Percentiles rank a stretch among this genome's conserved stretches.
These are phyloP conservation scores for Kernera saxatilis DNA, from an alignment of 345 rosid species.

Conservation along the genomic window DNA sequence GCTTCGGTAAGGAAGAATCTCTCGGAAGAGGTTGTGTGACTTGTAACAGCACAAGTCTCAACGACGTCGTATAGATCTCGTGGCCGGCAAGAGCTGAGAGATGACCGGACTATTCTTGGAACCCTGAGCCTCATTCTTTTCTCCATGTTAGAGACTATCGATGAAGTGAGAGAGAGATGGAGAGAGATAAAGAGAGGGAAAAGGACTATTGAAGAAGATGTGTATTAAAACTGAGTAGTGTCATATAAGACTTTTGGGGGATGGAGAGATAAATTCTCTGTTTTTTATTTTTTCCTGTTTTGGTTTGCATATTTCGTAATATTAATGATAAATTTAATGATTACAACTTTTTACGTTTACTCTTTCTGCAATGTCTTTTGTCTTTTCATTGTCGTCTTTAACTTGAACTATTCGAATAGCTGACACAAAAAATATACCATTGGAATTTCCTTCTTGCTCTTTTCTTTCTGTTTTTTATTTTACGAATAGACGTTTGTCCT, in stretches of 20 bases:
- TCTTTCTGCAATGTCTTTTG: slow-evolving; percentile 25
- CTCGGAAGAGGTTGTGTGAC: slow-evolving; percentile 15
- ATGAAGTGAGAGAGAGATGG: slow-evolving; percentile 7
- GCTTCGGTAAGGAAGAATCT: slow-evolving; percentile 10
- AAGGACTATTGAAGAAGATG: background rate
- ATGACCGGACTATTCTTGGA: slow-evolving; percentile 58
- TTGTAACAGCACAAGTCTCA: slow-evolving; percentile 30
- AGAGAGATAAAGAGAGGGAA: background rate
- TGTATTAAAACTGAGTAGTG: slow-evolving; percentile 4
- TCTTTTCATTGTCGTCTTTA: slow-evolving; percentile 29
- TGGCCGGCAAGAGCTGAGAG: slow-evolving; percentile 58
- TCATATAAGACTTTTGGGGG: slow-evolving; percentile 5
- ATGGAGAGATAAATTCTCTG: slow-evolving; percentile 5
- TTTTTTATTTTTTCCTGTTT: background rate
- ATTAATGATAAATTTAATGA: slow-evolving; percentile 31
- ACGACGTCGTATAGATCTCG: slow-evolving; percentile 53
- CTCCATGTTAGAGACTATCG: slow-evolving; percentile 43
- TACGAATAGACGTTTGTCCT: background rate
- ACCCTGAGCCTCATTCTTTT: slow-evolving; percentile 50
- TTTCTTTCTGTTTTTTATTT: slow-evolving; percentile 24
- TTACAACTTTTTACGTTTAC: slow-evolving; percentile 26
- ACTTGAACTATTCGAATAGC: slow-evolving; percentile 25
- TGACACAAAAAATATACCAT: slow-evolving; percentile 27
- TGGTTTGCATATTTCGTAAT: slow-evolving; percentile 6
- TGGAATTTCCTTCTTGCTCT: slow-evolving; percentile 27